Evolutionary conservation across 176 grass and related monocot genomes (phyloP).

Genomic region (Oryza officinalis): DNA sequence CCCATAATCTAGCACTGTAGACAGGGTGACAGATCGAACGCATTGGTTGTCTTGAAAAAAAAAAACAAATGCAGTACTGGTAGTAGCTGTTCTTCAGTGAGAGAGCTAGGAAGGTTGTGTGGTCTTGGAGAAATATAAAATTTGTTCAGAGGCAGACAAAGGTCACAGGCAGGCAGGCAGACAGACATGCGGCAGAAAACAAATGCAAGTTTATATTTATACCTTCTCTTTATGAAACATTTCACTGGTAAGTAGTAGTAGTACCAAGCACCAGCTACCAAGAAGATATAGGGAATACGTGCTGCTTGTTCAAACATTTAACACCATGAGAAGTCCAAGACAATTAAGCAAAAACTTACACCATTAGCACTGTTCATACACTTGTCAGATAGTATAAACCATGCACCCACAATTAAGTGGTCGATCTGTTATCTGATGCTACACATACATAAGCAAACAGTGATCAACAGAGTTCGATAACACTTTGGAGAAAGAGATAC

Average conservation of each 20-base stretch:
- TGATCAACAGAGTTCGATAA: not conserved
- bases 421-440: not conserved
- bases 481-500: not conserved
- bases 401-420: too few relatives aligned
- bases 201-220: not conserved
- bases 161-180: conserved; percentile 28
- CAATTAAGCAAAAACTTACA: not conserved
- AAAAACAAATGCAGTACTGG: not conserved
- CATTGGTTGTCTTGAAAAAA: not conserved
- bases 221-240: not conserved
- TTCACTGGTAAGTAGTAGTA: not conserved
- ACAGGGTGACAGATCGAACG: not conserved
- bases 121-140: not conserved
- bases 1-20: not conserved
- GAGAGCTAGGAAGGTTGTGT: not conserved
- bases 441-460: not conserved
- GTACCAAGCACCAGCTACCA: not conserved
- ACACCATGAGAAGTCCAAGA: not conserved
- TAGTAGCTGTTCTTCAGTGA: not conserved
- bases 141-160: conserved; percentile 1
- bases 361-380: not conserved
- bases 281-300: not conserved
- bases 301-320: not conserved
- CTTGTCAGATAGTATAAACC: not conserved
- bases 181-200: conserved; percentile 2